Base-by-base conservation (phyloP, 176 grass and related monocot species). In the Puccinellia tenuiflora region DNA sequence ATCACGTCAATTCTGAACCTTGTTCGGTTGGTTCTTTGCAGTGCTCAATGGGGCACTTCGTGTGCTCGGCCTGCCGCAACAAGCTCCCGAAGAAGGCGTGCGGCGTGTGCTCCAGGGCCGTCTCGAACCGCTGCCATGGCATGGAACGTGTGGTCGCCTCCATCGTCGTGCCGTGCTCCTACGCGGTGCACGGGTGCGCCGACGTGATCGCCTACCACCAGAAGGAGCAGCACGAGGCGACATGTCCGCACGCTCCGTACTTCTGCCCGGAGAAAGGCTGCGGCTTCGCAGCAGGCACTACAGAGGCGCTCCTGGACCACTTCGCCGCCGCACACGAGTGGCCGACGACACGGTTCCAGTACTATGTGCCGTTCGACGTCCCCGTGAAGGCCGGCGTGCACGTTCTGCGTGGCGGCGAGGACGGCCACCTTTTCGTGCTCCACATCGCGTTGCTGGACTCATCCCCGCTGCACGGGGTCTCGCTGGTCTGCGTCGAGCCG, bases 211-310 rank as follows among this genome's bases (percentile, higher is more conserved):
- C 62, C 33, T 53, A 28, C 61, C 42, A 68, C 61, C n/a, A 77
- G 46, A 77, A 22, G 34, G 9, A 39, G 64, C n/a, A 17, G 24
- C 73, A 85, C 12, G 48, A 77, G 73, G 29, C 53, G 24, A 30
- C 30, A 2, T 65, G 62, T 30, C 33, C 1, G 1, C 6, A 60
- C 9, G 38, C 9, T 1, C 63, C 83, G 0, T 61, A 64, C 83
- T 79, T 71, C 75, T 85, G 83, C 51, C 83, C 75, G 14, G 75
- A 85, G 37, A 12, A 28, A 2, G 14, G 10, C 15, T 72, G 76
- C 15, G 11, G 40, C n/a, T 85, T 85, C 52, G 5, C 18, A 0
- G 64, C 12, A 0, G 64, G 75, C 26, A 4, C 38, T 7, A 14
- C 39, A 4, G 15, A 0, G 5, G 15, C 0, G 0, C 64, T 85